These are phyloP conservation scores for Arabis hirsuta DNA, from an alignment of 345 rosid genomes.

Conservation along the genomic window DNA sequence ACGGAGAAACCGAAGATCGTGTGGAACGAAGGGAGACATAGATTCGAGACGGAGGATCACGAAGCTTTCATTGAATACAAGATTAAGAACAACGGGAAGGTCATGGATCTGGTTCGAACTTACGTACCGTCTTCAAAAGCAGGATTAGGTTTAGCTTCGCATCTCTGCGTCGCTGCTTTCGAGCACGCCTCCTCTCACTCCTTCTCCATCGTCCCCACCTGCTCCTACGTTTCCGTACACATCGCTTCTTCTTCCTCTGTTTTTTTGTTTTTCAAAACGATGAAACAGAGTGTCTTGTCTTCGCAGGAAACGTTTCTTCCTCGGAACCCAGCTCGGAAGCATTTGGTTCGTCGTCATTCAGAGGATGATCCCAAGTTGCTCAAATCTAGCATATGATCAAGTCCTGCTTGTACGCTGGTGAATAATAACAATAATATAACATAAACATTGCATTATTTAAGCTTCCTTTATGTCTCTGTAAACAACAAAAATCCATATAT, in stretches of 20 bases:
- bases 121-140: constrained; percentile 74
- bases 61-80: constrained; percentile 67
- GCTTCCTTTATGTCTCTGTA: constrained; percentile 26
- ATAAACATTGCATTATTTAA: constrained; percentile 5
- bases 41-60: constrained; percentile 85
- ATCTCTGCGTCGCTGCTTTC: constrained; percentile 72
- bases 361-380: constrained; percentile 46
- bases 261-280: not conserved
- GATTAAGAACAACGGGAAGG: constrained; percentile 49
- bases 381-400: constrained; percentile 51
- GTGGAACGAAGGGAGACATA: constrained; percentile 59
- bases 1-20: constrained; percentile 55
- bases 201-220: constrained; percentile 63
- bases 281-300: not conserved
- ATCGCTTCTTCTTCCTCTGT: not conserved
- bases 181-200: constrained; percentile 66
- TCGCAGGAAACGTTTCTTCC: constrained; percentile 83
- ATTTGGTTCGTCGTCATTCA: constrained; percentile 49
- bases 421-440: constrained; percentile 4
- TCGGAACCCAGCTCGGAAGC: constrained; percentile 61
- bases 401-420: not conserved
- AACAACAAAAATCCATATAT: constrained; percentile 2
- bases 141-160: constrained; percentile 77
- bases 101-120: constrained; percentile 73
- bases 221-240: constrained; percentile 74